Percentiles rank a stretch among this genome's conserved stretches.
Evolutionary conservation across 768 basidiomycete species (phyloP).

Genomic region (Fomitopsis serialis): DNA sequence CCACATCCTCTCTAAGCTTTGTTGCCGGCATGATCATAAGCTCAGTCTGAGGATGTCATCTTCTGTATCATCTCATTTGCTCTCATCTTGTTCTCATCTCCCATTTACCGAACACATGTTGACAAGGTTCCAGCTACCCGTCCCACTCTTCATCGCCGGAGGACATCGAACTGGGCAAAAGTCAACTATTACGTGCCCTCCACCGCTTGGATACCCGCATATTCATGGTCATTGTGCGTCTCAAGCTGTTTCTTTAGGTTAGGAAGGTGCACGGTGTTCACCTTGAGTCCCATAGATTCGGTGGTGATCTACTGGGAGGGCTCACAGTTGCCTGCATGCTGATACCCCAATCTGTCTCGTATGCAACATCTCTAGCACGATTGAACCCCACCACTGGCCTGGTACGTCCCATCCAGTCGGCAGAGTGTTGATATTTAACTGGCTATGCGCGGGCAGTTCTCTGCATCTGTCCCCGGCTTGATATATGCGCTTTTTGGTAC

Average conservation of each 20-base stretch:
- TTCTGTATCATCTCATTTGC: too few relatives aligned
- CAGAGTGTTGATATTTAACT: neutral
- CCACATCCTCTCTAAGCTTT: too few relatives aligned
- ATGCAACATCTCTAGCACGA: conserved; percentile 83
- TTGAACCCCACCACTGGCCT: conserved; percentile 82
- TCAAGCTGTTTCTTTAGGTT: neutral
- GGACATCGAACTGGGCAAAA: conserved; percentile 31
- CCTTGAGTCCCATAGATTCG: conserved; percentile 33
- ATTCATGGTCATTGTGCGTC: conserved; percentile 61
- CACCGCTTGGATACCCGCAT: conserved; percentile 74
- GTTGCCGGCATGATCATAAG: too few relatives aligned
- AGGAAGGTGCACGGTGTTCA: neutral
- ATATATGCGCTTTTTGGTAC: conserved; percentile 88
- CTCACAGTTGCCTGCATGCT: conserved; percentile 81
- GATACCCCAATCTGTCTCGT: conserved; percentile 86
- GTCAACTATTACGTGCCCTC: conserved; percentile 76
- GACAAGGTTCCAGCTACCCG: neutral
- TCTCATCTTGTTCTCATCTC: too few relatives aligned
- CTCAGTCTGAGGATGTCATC: too few relatives aligned
- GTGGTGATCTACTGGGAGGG: conserved; percentile 78
- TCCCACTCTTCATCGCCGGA: conserved; percentile 7
- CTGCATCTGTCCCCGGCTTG: conserved; percentile 83
- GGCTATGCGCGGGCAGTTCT: conserved; percentile 46
- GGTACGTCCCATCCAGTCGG: conserved; percentile 37
- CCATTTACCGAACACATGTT: neutral